Percentiles rank a stretch among this genome's conserved stretches.
Evolutionary conservation across 2,329 filamentous ascomycete species (phyloP).

Genomic region (Fusarium musae): DNA sequence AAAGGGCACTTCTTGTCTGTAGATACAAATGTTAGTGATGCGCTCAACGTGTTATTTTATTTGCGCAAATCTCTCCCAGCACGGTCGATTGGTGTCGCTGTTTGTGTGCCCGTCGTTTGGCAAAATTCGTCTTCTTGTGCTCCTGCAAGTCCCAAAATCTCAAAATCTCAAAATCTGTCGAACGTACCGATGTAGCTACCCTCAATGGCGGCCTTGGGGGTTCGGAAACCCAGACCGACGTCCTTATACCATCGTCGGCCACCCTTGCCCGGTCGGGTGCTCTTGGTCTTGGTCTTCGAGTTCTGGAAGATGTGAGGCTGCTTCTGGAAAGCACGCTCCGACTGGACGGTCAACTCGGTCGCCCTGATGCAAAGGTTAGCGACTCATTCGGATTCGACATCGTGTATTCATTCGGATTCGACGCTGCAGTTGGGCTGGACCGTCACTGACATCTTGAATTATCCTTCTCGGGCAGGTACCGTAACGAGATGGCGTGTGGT

Average conservation of each 20-base stretch:
- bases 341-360: conserved; percentile 99
- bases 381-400: conserved; percentile 37
- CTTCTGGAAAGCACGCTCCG: conserved; percentile 99
- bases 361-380: conserved; percentile 73
- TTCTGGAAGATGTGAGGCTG: conserved; percentile 99
- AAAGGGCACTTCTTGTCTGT: conserved; percentile 99
- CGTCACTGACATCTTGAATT: conserved; percentile 57
- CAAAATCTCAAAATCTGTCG: conserved; percentile 33
- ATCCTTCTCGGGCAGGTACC: conserved; percentile 55
- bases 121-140: conserved; percentile 5
- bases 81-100: background rate
- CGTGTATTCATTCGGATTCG: conserved; percentile 30
- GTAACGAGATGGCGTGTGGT: conserved; percentile 53
- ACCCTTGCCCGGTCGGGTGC: conserved; percentile 87
- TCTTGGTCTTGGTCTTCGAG: conserved; percentile 90
- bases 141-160: conserved; percentile 10
- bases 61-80: background rate
- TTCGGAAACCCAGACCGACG: conserved; percentile 98
- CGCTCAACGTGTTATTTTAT: background rate
- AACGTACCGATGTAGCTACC: conserved; percentile 98
- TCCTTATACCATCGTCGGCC: conserved; percentile 98
- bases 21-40: conserved; percentile 42
- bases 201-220: conserved; percentile 98
- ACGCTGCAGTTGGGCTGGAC: background rate
- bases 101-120: background rate